Conservation (phyloP, 164 flowering plant genomes). For the Nelumbo lutea region DNA sequence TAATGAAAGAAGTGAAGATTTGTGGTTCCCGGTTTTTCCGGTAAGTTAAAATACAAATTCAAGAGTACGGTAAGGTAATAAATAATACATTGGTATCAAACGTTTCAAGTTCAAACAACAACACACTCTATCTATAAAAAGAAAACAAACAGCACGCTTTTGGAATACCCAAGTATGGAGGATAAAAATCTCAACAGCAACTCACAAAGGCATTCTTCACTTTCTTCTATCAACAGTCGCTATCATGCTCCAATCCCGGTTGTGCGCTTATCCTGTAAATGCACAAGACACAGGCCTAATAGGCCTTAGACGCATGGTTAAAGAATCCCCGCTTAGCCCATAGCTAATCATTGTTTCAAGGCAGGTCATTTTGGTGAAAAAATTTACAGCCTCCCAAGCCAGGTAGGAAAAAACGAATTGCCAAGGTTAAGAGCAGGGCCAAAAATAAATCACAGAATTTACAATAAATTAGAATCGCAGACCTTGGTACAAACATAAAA, state of each 20-base stretch:
- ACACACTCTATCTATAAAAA: not conserved
- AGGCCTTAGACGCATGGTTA: not conserved
- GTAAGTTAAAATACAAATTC: not conserved
- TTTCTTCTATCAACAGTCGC: not conserved
- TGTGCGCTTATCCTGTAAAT: conserved; percentile 5
- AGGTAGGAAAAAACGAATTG: not conserved
- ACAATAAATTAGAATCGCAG: conserved; percentile 5
- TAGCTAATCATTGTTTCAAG: not conserved
- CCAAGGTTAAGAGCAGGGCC: not conserved
- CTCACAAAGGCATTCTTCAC: not conserved
- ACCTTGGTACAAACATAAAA: conserved; percentile 71
- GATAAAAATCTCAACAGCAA: not conserved
- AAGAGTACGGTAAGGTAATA: not conserved
- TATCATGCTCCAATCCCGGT: conserved; percentile 8
- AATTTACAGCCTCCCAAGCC: not conserved
- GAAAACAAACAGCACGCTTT: no score
- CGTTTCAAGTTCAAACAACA: not conserved
- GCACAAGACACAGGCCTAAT: not conserved
- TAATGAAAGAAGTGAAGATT: no score
- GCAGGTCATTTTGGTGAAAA: not conserved
- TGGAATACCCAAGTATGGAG: not conserved
- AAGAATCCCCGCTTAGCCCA: not conserved
- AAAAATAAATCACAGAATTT: not conserved
- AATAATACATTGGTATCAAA: no score
- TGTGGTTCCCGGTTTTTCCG: no score